Conservation (phyloP, 331 rosid species). For the Quercus tomentella region DNA sequence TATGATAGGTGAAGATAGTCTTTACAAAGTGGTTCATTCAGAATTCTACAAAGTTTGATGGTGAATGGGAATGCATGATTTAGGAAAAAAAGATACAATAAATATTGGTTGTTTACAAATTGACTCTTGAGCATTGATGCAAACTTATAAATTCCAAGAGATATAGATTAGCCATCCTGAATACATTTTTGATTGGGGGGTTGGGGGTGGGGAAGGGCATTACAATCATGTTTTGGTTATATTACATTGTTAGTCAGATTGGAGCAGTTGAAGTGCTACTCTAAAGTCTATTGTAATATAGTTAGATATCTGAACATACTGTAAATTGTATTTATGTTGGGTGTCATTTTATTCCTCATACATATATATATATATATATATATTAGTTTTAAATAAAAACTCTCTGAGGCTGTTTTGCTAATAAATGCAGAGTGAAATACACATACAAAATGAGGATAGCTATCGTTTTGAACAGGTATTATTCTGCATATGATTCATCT, state of each 20-base stretch:
- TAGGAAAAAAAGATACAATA: neutral
- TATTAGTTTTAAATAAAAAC: neutral
- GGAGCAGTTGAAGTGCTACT: slow-evolving; percentile 2
- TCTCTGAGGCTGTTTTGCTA: slow-evolving; percentile 5
- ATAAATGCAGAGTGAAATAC: slow-evolving; percentile 78
- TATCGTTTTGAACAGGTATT: slow-evolving; percentile 91
- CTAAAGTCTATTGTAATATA: neutral
- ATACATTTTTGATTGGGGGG: neutral
- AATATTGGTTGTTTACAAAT: neutral
- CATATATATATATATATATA: too few species aligned
- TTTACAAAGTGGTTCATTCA: neutral
- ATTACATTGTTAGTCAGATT: neutral
- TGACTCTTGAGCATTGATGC: neutral
- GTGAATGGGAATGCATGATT: neutral
- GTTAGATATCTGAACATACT: neutral
- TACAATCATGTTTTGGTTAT: slow-evolving; percentile 3
- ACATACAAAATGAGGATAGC: slow-evolving; percentile 63
- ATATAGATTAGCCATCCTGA: neutral
- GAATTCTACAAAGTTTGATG: neutral
- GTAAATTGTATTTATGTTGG: neutral
- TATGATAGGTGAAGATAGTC: neutral
- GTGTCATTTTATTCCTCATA: neutral
- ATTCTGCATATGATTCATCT: neutral
- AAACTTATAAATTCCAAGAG: neutral
- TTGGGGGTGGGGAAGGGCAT: neutral